phyloP scores from a whole-genome alignment of 139 green algal species.

The Desmodesmus armatus region DNA sequence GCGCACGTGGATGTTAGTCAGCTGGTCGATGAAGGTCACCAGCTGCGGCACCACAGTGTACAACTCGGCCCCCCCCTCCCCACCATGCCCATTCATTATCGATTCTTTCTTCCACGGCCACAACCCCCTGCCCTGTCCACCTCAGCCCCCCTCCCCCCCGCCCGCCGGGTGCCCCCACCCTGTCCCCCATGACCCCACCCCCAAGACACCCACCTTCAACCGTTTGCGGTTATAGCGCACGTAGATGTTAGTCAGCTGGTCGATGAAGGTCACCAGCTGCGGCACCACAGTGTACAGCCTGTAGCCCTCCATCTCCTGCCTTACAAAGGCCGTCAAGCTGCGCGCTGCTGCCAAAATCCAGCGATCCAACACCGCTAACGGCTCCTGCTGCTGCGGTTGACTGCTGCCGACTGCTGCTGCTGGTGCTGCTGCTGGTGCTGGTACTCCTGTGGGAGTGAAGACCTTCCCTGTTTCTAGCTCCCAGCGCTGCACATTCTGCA shows the following conservation, averaged over 20 bases:
- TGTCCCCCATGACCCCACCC: neutral
- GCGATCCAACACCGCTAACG: constrained; percentile 79
- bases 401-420: constrained; percentile 15
- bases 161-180: too few relatives aligned
- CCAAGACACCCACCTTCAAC: constrained; percentile 71
- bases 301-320: constrained; percentile 96
- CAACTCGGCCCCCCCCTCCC: constrained; percentile 96
- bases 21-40: constrained; percentile 93
- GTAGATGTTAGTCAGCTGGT: constrained; percentile 98
- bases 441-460: constrained; percentile 36
- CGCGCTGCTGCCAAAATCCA: constrained; percentile 90
- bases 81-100: too few relatives aligned
- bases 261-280: constrained; percentile 95
- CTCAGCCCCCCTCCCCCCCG: too few relatives aligned
- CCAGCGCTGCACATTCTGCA: constrained; percentile 89
- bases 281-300: constrained; percentile 98
- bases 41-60: constrained; percentile 96
- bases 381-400: neutral
- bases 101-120: too few relatives aligned
- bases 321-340: constrained; percentile 86
- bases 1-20: constrained; percentile 99
- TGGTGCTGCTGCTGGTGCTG: neutral
- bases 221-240: constrained; percentile 97
- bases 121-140: too few relatives aligned
- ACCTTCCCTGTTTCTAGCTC: constrained; percentile 67